These are phyloP conservation scores for Alternaria sp. DNA, from an alignment of 2,329 filamentous ascomycete genomes.

Conservation along the genomic window DNA sequence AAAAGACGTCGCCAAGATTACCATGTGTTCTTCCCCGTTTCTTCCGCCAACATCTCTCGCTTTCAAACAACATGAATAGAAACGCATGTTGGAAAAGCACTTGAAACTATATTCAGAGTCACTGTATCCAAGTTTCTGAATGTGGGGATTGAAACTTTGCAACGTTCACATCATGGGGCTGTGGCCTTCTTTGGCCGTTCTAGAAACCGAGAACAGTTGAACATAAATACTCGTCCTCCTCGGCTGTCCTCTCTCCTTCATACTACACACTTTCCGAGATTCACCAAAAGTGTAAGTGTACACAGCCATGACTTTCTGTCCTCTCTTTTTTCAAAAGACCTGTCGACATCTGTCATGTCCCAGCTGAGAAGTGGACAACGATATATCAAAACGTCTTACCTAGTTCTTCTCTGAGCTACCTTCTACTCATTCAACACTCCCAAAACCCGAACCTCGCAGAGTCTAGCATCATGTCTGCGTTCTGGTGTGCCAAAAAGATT, in stretches of 20 bases:
- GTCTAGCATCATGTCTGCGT: neutral
- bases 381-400: neutral
- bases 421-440: fast-evolving
- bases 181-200: neutral
- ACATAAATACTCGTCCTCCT: neutral
- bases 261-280: neutral
- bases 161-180: neutral
- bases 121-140: neutral
- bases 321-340: neutral
- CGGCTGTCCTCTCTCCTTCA: neutral
- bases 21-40: neutral
- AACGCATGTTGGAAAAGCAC: neutral
- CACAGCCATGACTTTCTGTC: neutral
- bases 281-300: fast-evolving
- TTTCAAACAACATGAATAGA: fast-evolving
- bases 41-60: neutral
- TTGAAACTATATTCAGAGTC: neutral
- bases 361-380: neutral
- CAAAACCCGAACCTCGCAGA: no score
- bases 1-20: neutral
- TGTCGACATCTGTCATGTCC: fast-evolving
- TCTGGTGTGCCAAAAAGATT: neutral
- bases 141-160: neutral
- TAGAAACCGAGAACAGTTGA: neutral
- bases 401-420: neutral